Conservation (phyloP, 805 yeast species). For the Metschnikowia continentalis region DNA sequence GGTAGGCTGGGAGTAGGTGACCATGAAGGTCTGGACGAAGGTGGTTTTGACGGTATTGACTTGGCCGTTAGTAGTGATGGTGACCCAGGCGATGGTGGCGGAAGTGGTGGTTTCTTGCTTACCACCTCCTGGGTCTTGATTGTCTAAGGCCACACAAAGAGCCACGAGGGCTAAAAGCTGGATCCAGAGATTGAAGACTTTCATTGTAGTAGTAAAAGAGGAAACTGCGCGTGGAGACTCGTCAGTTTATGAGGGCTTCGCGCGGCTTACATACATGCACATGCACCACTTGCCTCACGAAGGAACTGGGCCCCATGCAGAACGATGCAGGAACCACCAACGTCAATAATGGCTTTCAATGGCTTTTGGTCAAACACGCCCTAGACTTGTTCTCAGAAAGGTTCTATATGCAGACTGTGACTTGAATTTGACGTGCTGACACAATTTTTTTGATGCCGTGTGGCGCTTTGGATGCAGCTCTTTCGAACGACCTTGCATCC, state of each 20-base stretch:
- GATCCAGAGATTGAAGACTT: constrained; percentile 3
- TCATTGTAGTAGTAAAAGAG: constrained; percentile 7
- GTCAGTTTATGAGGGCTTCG: neutral
- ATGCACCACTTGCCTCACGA: neutral
- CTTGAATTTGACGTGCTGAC: neutral
- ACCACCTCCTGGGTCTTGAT: constrained; percentile 5
- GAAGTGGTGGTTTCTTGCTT: constrained; percentile 15
- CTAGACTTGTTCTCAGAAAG: neutral
- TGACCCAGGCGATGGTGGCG: constrained; percentile 33
- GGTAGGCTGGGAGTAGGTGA: constrained; percentile 18
- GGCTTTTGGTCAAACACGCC: neutral
- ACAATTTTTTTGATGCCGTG: neutral
- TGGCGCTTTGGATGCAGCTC: neutral
- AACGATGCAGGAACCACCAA: neutral
- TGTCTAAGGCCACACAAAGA: constrained; percentile 10
- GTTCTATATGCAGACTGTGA: neutral
- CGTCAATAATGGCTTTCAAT: neutral
- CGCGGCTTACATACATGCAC: neutral
- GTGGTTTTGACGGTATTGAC: constrained; percentile 21
- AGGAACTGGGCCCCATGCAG: neutral
- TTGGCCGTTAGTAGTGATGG: constrained; percentile 31
- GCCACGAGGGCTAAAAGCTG: constrained; percentile 8
- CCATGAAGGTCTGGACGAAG: constrained; percentile 26
- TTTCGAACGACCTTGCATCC: neutral
- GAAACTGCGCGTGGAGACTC: neutral